These are phyloP conservation scores for Priceomyces castillae DNA, from an alignment of 805 yeast genomes.

Conservation along the genomic window DNA sequence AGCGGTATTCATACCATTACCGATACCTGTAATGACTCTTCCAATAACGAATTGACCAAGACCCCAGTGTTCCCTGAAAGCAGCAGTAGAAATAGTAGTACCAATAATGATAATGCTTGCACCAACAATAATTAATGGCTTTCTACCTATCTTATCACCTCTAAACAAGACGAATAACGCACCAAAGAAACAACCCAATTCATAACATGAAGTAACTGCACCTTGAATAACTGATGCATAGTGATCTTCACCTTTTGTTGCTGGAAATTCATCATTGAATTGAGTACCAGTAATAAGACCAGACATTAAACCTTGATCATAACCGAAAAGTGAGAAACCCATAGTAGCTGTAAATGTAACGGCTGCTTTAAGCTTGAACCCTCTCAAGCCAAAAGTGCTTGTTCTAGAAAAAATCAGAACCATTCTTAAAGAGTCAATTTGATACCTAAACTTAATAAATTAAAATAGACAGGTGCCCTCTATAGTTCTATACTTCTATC, in stretches of 20 bases:
- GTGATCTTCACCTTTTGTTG: constrained; percentile 28
- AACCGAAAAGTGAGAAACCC: constrained; percentile 33
- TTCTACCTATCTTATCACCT: constrained; percentile 44
- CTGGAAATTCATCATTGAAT: constrained; percentile 39
- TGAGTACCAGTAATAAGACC: constrained; percentile 41
- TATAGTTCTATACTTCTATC: background rate
- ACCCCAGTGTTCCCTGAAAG: constrained; percentile 44
- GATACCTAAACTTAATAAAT: background rate
- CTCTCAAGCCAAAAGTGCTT: constrained; percentile 55
- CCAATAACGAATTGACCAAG: constrained; percentile 70
- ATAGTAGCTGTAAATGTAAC: constrained; percentile 27
- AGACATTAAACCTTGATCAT: constrained; percentile 45
- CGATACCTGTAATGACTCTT: constrained; percentile 47
- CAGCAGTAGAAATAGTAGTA: constrained; percentile 36
- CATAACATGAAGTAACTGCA: constrained; percentile 67
- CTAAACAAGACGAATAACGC: constrained; percentile 38
- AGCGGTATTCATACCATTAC: constrained; percentile 43
- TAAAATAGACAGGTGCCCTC: background rate
- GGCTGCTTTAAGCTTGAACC: constrained; percentile 42
- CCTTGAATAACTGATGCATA: constrained; percentile 54
- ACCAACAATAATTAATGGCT: constrained; percentile 37
- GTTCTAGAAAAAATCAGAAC: constrained; percentile 31
- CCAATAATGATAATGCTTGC: constrained; percentile 40
- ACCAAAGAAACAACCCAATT: constrained; percentile 54
- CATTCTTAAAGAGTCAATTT: too few species aligned